A percentile compares a stretch with the other conserved stretches of the same genome.
Conservation (phyloP, 768 basidiomycete species). For the Tephrocybe sp. region DNA sequence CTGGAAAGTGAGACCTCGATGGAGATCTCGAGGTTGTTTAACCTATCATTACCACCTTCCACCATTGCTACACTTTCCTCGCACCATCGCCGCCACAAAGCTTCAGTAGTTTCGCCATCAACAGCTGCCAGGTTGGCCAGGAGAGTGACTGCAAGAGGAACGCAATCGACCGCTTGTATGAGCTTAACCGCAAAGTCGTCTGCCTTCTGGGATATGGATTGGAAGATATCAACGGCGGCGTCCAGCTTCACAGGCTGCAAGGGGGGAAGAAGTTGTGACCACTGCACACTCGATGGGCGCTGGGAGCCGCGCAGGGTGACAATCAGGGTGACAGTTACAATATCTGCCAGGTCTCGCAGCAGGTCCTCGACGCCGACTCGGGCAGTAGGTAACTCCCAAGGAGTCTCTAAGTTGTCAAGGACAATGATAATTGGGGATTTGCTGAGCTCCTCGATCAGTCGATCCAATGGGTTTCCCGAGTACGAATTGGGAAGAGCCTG, state of each 20-base stretch:
- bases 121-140: conserved; percentile 29
- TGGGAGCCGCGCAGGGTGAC: conserved; percentile 31
- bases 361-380: conserved; percentile 24
- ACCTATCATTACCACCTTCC: conserved; percentile 24
- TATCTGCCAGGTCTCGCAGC: conserved; percentile 19
- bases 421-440: conserved; percentile 20
- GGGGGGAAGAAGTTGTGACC: conserved; percentile 24
- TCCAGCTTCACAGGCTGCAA: conserved; percentile 24
- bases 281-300: conserved; percentile 23
- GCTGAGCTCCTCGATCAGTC: conserved; percentile 14
- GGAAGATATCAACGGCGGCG: conserved; percentile 24
- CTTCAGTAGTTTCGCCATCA: conserved; percentile 27
- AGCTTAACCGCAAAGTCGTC: conserved; percentile 24
- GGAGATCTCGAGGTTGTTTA: conserved; percentile 28
- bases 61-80: conserved; percentile 28
- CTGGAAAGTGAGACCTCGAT: conserved; percentile 29
- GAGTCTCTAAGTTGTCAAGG: conserved; percentile 33
- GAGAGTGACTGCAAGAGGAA: conserved; percentile 32
- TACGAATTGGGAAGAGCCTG: conserved; percentile 13
- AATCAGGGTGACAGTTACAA: conserved; percentile 21
- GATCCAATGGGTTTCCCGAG: conserved; percentile 14
- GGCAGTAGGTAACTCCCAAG: conserved; percentile 26
- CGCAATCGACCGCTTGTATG: conserved; percentile 27
- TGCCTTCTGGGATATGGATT: conserved; percentile 20
- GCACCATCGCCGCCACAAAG: conserved; percentile 28